phyloP scores from a whole-genome alignment of 495 filamentous ascomycete species.

The Choiromyces venosus region DNA sequence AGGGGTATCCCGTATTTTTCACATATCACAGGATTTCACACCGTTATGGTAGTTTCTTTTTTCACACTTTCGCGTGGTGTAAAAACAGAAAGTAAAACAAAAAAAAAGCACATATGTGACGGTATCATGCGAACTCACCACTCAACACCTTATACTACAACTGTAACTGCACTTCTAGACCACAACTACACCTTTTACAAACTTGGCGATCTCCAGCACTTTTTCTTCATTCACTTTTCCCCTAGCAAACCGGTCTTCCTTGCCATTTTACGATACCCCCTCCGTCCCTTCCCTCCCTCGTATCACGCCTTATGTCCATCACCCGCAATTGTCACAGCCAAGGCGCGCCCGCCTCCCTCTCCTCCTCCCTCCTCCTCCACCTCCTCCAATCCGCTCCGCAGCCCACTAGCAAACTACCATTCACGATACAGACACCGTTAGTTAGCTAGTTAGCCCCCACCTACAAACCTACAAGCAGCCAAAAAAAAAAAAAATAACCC shows the following conservation, averaged over 20 bases:
- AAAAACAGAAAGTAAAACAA: not conserved
- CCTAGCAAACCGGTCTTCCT: not conserved
- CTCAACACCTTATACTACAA: not conserved
- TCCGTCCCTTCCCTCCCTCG: not conserved
- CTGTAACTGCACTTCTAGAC: not conserved
- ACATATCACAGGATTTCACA: not conserved
- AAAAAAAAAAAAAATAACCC: not conserved
- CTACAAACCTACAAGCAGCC: too few relatives aligned
- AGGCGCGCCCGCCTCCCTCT: too few relatives aligned
- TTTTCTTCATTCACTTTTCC: not conserved
- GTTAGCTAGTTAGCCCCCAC: not conserved
- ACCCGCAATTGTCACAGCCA: not conserved
- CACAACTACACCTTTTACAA: not conserved
- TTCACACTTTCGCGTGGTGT: not conserved
- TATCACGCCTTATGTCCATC: not conserved
- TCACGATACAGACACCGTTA: not conserved
- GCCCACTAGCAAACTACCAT: not conserved
- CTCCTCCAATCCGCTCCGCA: not conserved
- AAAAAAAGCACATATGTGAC: not conserved
- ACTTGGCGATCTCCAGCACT: not conserved
- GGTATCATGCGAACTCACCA: not conserved
- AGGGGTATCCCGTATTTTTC: not conserved
- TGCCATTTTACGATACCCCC: not conserved
- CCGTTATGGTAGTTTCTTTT: not conserved
- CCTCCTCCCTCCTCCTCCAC: too few relatives aligned